A percentile compares a stretch with the other conserved stretches of the same genome.
Evolutionary conservation across 2,329 filamentous ascomycete species (phyloP).

Genomic region (Cordyceps fumosorosea): DNA sequence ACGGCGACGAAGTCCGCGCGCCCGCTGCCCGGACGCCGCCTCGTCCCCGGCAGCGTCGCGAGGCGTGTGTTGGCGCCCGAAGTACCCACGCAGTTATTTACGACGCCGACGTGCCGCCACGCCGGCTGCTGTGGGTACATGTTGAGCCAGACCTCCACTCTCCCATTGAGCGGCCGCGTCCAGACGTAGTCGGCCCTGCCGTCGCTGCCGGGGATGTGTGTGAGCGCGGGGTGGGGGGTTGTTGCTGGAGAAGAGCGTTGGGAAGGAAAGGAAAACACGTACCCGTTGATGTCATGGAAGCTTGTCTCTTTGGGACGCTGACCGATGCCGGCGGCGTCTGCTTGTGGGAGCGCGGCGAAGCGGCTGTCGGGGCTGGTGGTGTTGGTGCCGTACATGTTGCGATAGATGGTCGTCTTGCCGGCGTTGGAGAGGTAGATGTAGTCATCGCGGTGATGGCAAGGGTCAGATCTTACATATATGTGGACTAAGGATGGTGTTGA

Average conservation of each 20-base stretch:
- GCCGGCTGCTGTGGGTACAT: slow-evolving; percentile 16
- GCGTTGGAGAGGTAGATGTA: slow-evolving; percentile 15
- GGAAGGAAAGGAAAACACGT: background rate
- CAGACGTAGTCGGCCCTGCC: slow-evolving; percentile 19
- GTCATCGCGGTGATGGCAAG: slow-evolving; percentile 6
- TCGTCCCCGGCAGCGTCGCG: slow-evolving; percentile 8
- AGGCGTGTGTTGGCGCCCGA: slow-evolving; percentile 16
- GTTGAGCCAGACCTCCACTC: slow-evolving; percentile 16
- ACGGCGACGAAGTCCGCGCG: slow-evolving; percentile 4
- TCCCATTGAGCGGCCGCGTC: slow-evolving; percentile 14
- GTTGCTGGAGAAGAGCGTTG: no score
- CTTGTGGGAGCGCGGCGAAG: slow-evolving; percentile 3
- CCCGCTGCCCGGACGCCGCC: background rate
- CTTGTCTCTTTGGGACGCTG: slow-evolving; percentile 16
- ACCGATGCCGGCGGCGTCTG: slow-evolving; percentile 16
- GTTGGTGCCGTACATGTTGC: slow-evolving; percentile 11
- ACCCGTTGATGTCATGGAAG: slow-evolving; percentile 18
- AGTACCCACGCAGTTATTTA: slow-evolving; percentile 15
- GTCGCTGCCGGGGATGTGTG: slow-evolving; percentile 11
- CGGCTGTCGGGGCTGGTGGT: background rate
- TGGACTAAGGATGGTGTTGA: background rate
- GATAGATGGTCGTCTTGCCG: slow-evolving; percentile 14
- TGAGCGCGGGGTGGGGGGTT: no score
- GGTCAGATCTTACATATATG: background rate
- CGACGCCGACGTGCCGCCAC: slow-evolving; percentile 14